Conservation (phyloP, 441 rosid species). For the Gossypium trilobum region DNA sequence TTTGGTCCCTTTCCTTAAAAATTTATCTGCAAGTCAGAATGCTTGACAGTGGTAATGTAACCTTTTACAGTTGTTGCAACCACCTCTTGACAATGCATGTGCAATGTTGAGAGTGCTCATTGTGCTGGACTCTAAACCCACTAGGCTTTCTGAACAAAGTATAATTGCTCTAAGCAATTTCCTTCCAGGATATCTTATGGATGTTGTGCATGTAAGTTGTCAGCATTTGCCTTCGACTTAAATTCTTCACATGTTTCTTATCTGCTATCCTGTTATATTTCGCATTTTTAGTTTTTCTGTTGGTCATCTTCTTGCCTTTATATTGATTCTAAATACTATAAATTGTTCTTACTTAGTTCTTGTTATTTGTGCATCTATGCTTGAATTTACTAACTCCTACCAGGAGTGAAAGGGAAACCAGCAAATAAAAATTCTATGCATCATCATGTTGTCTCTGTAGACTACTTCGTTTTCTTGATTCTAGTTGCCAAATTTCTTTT, state of each 20-base stretch:
- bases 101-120: conserved; percentile 65
- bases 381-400: background rate
- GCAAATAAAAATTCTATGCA: background rate
- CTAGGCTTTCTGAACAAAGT: conserved; percentile 56
- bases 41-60: conserved; percentile 10
- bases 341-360: background rate
- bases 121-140: conserved; percentile 57
- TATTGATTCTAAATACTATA: background rate
- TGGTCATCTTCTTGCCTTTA: background rate
- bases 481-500: conserved; percentile 7
- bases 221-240: background rate
- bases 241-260: background rate
- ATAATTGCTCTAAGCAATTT: conserved; percentile 37
- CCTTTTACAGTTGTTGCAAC: conserved; percentile 40
- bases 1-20: background rate
- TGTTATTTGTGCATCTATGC: background rate
- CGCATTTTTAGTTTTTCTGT: background rate
- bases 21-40: background rate
- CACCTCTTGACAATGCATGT: conserved; percentile 51
- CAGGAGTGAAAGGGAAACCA: background rate
- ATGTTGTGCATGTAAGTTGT: conserved; percentile 48
- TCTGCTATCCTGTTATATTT: background rate
- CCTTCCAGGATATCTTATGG: conserved; percentile 52
- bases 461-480: background rate
- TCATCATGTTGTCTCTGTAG: background rate